Conservation (phyloP, 169 alveolate species). For the Cryptosporidium canis region DNA sequence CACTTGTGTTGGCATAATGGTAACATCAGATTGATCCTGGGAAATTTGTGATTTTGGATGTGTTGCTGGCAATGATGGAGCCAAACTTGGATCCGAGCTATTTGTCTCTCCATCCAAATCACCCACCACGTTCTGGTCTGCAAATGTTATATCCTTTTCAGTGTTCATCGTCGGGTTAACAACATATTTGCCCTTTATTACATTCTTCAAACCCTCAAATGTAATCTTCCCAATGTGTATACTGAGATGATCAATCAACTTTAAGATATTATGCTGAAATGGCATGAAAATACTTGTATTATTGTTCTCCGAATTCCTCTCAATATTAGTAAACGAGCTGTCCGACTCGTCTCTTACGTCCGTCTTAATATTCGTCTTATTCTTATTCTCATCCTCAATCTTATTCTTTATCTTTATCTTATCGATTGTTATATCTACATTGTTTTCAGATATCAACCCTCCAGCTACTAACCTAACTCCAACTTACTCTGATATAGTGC, state of each 20-base stretch:
- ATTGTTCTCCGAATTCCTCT: slow-evolving; percentile 8
- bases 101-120: neutral
- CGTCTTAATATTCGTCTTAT: neutral
- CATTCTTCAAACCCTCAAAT: neutral
- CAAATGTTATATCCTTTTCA: neutral
- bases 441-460: neutral
- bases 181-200: slow-evolving; percentile 20
- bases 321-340: neutral
- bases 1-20: neutral
- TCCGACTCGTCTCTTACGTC: neutral
- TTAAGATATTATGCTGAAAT: neutral
- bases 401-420: slow-evolving; percentile 5
- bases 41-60: neutral
- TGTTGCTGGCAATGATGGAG: neutral
- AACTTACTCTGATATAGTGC: slow-evolving; percentile 7
- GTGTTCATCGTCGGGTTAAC: neutral
- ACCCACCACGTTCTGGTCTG: neutral
- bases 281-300: neutral
- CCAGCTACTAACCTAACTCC: neutral
- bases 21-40: neutral
- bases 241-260: slow-evolving; percentile 8
- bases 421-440: neutral
- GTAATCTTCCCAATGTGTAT: slow-evolving; percentile 4
- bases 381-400: neutral
- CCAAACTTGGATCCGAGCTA: neutral